Evolutionary conservation across 2,329 filamentous ascomycete species (phyloP), one percentile per base, ranked within the genome.

Genomic region (Ascochyta fabae): DNA sequence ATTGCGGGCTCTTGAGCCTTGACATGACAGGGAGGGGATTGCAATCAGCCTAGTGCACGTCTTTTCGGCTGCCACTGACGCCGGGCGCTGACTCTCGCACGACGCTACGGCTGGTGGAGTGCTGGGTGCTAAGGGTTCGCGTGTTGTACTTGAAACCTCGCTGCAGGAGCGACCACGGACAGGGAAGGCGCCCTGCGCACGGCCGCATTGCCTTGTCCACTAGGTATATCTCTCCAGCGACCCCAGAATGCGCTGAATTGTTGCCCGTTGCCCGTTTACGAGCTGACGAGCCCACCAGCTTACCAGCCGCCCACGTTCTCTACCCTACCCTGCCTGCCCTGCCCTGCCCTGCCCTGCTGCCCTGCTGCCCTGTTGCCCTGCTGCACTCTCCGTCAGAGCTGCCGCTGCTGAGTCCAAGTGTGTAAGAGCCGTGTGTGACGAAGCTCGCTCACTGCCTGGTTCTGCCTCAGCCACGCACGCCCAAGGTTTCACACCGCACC

Each of bases 401-500:
- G 16, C 46, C 55, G 41, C 50, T 57, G 48, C 57, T 45, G 44
- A 59, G 42, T 60, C 39, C 19, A 23, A 48, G 39, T 36, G 47
- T 49, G 56, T 65, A 52, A 56, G 35, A 60, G 51, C 48, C 26
- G 57, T 58, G 54, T 64, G 52, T 59, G 46, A 49, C 59, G 35
- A 60, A 58, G 67, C 65, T 69, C 65, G 67, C 63, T 50, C 56
- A 52, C 49, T 60, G 52, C 59, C 60, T 57, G 36, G 55, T 65
- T 56, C 51, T 50, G 60, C 48, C 39, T 41, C 31, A 53, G 59
- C 64, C 57, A 59, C 64, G 61, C 68, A 59, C 66, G 68, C 70
- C 66, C 53, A 51, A 51, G 51, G 68, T 72, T 74, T 72, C 71
- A 74, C 41, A 43, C 51, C 53, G 57, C 49, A 51, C 29, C 29